phyloP scores from a whole-genome alignment of 2,329 filamentous ascomycete species.

The Colletotrichum horii region DNA sequence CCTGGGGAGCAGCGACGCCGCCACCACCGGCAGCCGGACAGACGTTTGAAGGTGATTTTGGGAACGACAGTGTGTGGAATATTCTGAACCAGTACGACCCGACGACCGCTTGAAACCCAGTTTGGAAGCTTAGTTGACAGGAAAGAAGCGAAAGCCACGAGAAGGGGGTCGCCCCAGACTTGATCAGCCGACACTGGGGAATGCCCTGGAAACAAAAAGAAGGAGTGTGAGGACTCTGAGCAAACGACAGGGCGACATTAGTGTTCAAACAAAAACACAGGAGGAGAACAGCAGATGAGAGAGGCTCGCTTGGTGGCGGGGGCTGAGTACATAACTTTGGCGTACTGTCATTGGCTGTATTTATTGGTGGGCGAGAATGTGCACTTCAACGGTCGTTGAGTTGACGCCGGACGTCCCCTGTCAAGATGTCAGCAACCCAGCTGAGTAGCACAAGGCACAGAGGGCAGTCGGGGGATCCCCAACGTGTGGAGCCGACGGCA shows the following conservation, averaged over 20 bases:
- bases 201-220: background rate
- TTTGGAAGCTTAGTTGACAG: background rate
- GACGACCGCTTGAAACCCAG: background rate
- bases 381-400: background rate
- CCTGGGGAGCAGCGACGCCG: conserved; percentile 22
- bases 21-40: conserved; percentile 37
- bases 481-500: background rate
- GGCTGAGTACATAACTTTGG: conserved; percentile 6
- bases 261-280: background rate
- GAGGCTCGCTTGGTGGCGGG: background rate
- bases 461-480: background rate
- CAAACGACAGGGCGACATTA: background rate
- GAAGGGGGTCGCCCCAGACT: background rate
- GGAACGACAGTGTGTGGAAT: conserved; percentile 61
- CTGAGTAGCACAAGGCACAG: background rate
- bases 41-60: conserved; percentile 59
- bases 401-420: background rate
- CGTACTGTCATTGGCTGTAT: background rate
- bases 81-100: conserved; percentile 56
- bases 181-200: background rate
- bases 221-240: background rate
- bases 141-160: background rate
- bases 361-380: background rate
- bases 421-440: background rate
- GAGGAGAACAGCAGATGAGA: background rate